These are phyloP conservation scores for Phanerodontia chrysosporium DNA, from an alignment of 768 basidiomycete genomes.

Conservation along the genomic window DNA sequence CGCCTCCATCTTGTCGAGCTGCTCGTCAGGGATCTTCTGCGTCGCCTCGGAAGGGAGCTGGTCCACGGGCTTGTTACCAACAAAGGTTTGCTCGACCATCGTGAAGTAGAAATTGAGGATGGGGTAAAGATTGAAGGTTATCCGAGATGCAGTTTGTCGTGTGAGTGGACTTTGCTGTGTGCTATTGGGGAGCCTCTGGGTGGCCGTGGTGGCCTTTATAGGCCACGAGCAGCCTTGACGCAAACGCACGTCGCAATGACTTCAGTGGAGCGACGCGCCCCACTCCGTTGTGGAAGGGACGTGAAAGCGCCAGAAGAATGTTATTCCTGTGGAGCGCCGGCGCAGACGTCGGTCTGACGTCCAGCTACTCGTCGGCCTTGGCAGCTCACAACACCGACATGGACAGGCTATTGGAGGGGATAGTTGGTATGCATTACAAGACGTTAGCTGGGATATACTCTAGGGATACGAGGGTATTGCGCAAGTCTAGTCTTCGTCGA, in stretches of 20 bases:
- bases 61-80: constrained; percentile 26
- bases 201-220: background rate
- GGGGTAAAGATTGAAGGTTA: background rate
- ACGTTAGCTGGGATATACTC: no score
- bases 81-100: constrained; percentile 22
- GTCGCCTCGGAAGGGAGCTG: constrained; percentile 17
- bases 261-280: background rate
- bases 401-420: no score
- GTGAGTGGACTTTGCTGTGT: background rate
- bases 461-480: no score
- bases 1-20: constrained; percentile 19
- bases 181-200: background rate
- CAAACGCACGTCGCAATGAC: background rate
- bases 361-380: background rate
- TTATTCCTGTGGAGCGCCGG: background rate
- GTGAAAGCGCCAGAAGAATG: background rate
- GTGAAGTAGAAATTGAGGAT: background rate
- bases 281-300: background rate
- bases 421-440: no score
- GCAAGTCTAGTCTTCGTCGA: constrained; percentile 31
- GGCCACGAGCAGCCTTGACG: background rate
- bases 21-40: constrained; percentile 21
- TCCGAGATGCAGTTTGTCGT: background rate
- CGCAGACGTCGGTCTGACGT: background rate
- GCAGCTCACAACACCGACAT: no score